Conservation (phyloP, 2,329 filamentous ascomycete species). For the Cryphonectria japonica region DNA sequence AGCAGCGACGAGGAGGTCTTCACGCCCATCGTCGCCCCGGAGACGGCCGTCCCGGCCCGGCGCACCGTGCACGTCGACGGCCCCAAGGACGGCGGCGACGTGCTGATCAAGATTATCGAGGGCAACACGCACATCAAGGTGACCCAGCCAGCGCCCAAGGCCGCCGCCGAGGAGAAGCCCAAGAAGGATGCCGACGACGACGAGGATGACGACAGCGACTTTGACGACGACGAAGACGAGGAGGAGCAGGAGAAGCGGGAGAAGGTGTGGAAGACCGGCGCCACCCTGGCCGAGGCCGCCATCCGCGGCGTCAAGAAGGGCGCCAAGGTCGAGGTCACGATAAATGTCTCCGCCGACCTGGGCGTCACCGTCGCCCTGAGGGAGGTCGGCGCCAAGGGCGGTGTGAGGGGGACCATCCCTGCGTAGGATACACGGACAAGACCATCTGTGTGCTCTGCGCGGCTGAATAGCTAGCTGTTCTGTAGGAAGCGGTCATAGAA, state of each 20-base stretch:
- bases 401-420: conserved; percentile 65
- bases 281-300: conserved; percentile 81
- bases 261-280: conserved; percentile 89
- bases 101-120: conserved; percentile 87
- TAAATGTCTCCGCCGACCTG: conserved; percentile 83
- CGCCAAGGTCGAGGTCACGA: conserved; percentile 89
- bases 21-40: conserved; percentile 77
- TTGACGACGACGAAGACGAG: conserved; percentile 68
- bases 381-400: conserved; percentile 86
- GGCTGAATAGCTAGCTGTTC: background rate
- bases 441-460: background rate
- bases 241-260: conserved; percentile 87
- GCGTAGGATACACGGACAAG: conserved; percentile 32
- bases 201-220: conserved; percentile 68
- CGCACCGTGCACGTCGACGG: conserved; percentile 78
- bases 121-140: conserved; percentile 91
- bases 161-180: conserved; percentile 45
- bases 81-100: conserved; percentile 81
- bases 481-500: background rate
- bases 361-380: conserved; percentile 78
- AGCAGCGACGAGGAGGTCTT: conserved; percentile 73
- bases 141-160: conserved; percentile 81
- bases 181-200: conserved; percentile 60
- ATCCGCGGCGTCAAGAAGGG: conserved; percentile 85
- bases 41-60: conserved; percentile 89